Conservation (phyloP, 1,284 basidiomycete species). For the Boletus subluridellus region DNA sequence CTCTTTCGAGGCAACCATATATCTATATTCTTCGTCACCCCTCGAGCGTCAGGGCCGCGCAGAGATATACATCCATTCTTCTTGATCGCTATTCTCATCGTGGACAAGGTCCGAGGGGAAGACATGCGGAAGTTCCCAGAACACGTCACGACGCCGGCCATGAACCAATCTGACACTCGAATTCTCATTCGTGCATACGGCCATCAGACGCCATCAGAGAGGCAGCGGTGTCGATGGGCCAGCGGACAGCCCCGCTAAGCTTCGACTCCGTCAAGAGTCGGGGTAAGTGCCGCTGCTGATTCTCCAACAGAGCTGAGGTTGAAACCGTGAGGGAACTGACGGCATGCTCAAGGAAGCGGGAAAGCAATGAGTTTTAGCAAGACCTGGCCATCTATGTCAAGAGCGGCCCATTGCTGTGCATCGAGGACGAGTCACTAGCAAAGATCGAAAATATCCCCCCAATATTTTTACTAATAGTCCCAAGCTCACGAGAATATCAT, state of each 20-base stretch:
- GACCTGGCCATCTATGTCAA: neutral
- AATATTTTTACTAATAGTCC: neutral
- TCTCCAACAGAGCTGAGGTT: neutral
- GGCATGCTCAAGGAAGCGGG: neutral
- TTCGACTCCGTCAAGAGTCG: neutral
- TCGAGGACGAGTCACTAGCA: neutral
- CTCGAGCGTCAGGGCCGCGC: slow-evolving; percentile 6
- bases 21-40: neutral
- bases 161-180: slow-evolving; percentile 1
- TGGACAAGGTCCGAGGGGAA: slow-evolving; percentile 9
- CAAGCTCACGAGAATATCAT: neutral
- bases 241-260: neutral
- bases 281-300: too few relatives aligned
- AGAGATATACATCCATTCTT: slow-evolving; percentile 1
- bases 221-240: neutral
- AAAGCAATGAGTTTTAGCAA: neutral
- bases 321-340: neutral
- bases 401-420: neutral
- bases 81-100: slow-evolving; percentile 9
- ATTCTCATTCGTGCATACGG: slow-evolving; percentile 4
- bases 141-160: neutral
- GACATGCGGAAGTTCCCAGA: neutral
- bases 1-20: neutral
- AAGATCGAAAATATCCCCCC: neutral
- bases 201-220: neutral